A percentile compares a stretch with the other conserved stretches of the same genome.
These are phyloP conservation scores for Sphaerulina populicola DNA, from an alignment of 2,329 filamentous ascomycete genomes.

Conservation along the genomic window DNA sequence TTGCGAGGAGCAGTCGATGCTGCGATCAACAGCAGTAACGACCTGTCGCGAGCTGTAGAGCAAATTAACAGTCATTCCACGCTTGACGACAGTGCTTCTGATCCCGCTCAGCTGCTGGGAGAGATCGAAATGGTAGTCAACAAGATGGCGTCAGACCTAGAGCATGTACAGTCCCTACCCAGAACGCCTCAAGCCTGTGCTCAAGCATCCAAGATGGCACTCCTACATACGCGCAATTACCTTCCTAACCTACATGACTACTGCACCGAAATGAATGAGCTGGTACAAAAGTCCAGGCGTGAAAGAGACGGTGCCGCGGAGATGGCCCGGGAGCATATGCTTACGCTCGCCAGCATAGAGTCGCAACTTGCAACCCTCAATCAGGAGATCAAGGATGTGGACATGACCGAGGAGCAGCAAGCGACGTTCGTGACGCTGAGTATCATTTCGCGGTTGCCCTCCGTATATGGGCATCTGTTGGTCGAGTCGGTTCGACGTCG, in stretches of 20 bases:
- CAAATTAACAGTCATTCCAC: slow-evolving; percentile 33
- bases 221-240: slow-evolving; percentile 55
- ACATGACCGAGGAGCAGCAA: slow-evolving; percentile 65
- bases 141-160: slow-evolving; percentile 80
- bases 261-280: slow-evolving; percentile 48
- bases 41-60: slow-evolving; percentile 39
- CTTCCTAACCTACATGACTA: slow-evolving; percentile 53
- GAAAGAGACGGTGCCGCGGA: slow-evolving; percentile 60
- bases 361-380: slow-evolving; percentile 65
- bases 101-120: slow-evolving; percentile 61
- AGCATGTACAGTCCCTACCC: slow-evolving; percentile 62
- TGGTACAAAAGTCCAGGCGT: slow-evolving; percentile 47
- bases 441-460: slow-evolving; percentile 72
- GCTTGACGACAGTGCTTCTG: slow-evolving; percentile 35
- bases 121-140: slow-evolving; percentile 80
- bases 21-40: slow-evolving; percentile 38
- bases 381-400: slow-evolving; percentile 60
- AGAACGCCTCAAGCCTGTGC: slow-evolving; percentile 57
- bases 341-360: slow-evolving; percentile 71
- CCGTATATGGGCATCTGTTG: slow-evolving; percentile 81
- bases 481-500: slow-evolving; percentile 76
- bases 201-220: slow-evolving; percentile 55
- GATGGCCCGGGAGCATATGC: slow-evolving; percentile 66
- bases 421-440: slow-evolving; percentile 74
- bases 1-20: slow-evolving; percentile 38